Evolutionary conservation across 257 asterid genomes (phyloP).

Genomic region (Fraxinus quadrangulata): DNA sequence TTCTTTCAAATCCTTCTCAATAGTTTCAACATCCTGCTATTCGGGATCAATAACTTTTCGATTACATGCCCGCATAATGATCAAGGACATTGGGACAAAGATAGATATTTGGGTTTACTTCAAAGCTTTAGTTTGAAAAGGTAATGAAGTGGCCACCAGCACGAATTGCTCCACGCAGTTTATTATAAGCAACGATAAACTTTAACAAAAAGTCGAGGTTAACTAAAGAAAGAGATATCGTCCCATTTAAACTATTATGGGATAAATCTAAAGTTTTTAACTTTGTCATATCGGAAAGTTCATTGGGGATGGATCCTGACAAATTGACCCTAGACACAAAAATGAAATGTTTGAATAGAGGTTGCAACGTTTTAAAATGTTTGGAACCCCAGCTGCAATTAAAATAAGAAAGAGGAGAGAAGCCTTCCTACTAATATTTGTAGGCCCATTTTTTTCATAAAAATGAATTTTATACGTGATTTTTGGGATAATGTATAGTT

Average conservation of each 20-base stretch:
- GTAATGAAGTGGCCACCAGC: conserved; percentile 59
- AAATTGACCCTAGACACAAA: conserved; percentile 21
- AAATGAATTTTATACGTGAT: no score
- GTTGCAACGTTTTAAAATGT: no score
- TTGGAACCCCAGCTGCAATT: no score
- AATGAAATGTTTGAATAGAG: no score
- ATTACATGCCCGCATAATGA: conserved; percentile 37
- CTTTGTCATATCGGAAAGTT: conserved; percentile 58
- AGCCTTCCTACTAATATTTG: no score
- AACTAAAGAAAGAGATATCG: conserved; percentile 59
- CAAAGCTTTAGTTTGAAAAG: conserved; percentile 63
- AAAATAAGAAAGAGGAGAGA: no score
- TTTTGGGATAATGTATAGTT: no score
- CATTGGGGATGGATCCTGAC: conserved; percentile 64
- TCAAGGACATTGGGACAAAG: conserved; percentile 36
- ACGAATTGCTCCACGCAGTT: conserved; percentile 63
- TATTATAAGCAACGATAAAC: conserved; percentile 68
- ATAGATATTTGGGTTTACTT: conserved; percentile 64
- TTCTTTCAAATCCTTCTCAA: conserved; percentile 45
- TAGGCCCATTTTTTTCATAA: no score
- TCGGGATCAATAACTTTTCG: conserved; percentile 46
- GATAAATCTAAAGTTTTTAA: conserved; percentile 72
- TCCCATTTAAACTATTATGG: conserved; percentile 57
- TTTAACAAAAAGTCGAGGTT: conserved; percentile 55
- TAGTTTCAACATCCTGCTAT: conserved; percentile 28